A percentile compares a stretch with the other conserved stretches of the same genome.
Conservation (phyloP, 306 rosid species). For the Delonix regia region DNA sequence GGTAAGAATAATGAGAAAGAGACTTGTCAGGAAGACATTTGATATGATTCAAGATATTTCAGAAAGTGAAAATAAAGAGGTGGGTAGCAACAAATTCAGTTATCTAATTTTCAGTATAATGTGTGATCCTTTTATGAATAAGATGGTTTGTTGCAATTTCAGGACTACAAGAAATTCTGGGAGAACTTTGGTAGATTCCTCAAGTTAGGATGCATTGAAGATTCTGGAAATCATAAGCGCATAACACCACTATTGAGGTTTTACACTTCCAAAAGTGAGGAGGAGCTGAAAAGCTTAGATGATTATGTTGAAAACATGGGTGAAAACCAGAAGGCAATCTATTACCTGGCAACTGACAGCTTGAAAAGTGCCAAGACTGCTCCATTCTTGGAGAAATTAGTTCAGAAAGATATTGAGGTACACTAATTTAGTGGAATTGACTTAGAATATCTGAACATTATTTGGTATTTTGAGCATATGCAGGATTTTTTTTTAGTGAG, state of each 20-base stretch:
- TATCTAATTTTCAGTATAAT: slow-evolving; percentile 17
- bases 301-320: slow-evolving; percentile 94
- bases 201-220: slow-evolving; percentile 92
- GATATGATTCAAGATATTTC: slow-evolving; percentile 98
- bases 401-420: slow-evolving; percentile 96
- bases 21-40: slow-evolving; percentile 93
- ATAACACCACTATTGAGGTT: slow-evolving; percentile 88
- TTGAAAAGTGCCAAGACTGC: slow-evolving; percentile 95
- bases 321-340: slow-evolving; percentile 91
- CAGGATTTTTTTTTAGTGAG: not conserved
- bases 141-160: slow-evolving; percentile 33
- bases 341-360: slow-evolving; percentile 96
- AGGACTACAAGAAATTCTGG: slow-evolving; percentile 99
- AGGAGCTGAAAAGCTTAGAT: slow-evolving; percentile 85
- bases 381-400: slow-evolving; percentile 91
- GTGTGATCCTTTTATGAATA: slow-evolving; percentile 30
- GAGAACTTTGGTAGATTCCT: slow-evolving; percentile 96
- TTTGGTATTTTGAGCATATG: not conserved
- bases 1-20: slow-evolving; percentile 99
- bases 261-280: slow-evolving; percentile 91
- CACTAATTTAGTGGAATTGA: slow-evolving; percentile 16
- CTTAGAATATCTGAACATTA: not conserved
- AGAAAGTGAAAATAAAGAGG: slow-evolving; percentile 94
- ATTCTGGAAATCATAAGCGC: slow-evolving; percentile 96
- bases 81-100: slow-evolving; percentile 31